Base-by-base conservation (phyloP, 768 basidiomycete genomes). In the Trametes elegans region DNA sequence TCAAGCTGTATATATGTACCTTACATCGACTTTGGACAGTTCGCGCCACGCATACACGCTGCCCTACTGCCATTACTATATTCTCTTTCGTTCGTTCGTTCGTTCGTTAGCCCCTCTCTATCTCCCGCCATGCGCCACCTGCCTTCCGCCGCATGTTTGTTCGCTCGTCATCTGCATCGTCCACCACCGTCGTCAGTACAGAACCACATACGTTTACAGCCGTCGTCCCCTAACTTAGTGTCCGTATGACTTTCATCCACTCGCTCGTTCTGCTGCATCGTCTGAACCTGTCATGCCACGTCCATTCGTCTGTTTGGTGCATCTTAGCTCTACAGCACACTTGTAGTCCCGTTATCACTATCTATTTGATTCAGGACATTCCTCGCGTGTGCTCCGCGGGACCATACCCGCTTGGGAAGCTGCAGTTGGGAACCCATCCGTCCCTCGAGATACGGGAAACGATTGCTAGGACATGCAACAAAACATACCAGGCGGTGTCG, bases 1-100 rank as follows among this genome's bases (percentile, higher is more conserved):
- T 46, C 34, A 50, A 50, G 45, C 13, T 45, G 36, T 57, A 57
- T 28, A 38, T 56, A 24, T 56, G 49, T 57, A 46, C 26, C 28
- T 26, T 44, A 41, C 26, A 28, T 13, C 27, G 1, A 4, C n/a
- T 14, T 14, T 29, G 55, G 48, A 57, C 55, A 45, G 42, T 51
- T 32, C 47, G 47, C 54, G 40, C 28, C 34, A 45, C 55, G 13
- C 49, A 50, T 45, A 50, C 49, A 50, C 55, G 49, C 18, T 23
- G 21, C 46, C 31, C 46, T 32, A 32, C 24, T 41, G 31, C 29
- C 29, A 13, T 27, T 40, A 11, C 19, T 41, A 26, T 31, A 27
- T 41, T 8, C 16, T 3, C 38, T 13, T 28, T n/a, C 26, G 8
- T 27, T 50, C 26, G 38, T 49, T 31, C 24, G 18, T 26, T 4